Evolutionary conservation across 257 asterid species (phyloP), one percentile per base, ranked within the genome.

Genomic region (Solanum ossicruentum): DNA sequence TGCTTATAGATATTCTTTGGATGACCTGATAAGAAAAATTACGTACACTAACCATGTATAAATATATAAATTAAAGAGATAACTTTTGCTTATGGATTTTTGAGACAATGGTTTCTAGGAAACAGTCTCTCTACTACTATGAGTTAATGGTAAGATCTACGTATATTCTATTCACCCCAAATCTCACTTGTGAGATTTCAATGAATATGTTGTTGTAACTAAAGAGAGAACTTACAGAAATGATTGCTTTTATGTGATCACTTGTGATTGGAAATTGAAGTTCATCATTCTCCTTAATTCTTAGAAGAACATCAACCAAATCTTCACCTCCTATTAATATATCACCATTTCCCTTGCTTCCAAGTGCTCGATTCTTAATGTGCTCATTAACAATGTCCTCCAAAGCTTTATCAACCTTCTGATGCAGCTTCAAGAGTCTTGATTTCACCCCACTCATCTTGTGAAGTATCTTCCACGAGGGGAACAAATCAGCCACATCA

Each of bases 401-500:
- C 23, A 88, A 51, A 56, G 83, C 80, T 43, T 9, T 6, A 32
- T 85, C 88, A 3, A 72, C 10, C 51, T 58, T 26, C 6, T 45
- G 18, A 12, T 81, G 71, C 66, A 83, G 52, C 69, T 20, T 77
- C 17, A 72, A 11, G 52, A 86, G 11, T 26, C 6, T 67, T 3
- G 36, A 80, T 47, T 60, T 73, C 8, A 51, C 73, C 3, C 84
- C 60, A 28, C 90, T 81, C 10, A 88, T 16, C 7, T 39, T 28
- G 21, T 77, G 54, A 1, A 88, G 54, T 11, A 88, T 39, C 16
- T 81, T 83, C 47, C 49, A 11, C 0, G 88, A 86, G 0, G 90
- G 90, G 36, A 78, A 88, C 18, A 88, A 21, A 83, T 88, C 90
- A 13, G 86, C 26, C 32, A 88, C 56, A n/a, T 73, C 83, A 26